A percentile compares a stretch with the other conserved stretches of the same genome.
Conservation (phyloP, 2,329 filamentous ascomycete species). For the Trichoderma atrobrunneum region DNA sequence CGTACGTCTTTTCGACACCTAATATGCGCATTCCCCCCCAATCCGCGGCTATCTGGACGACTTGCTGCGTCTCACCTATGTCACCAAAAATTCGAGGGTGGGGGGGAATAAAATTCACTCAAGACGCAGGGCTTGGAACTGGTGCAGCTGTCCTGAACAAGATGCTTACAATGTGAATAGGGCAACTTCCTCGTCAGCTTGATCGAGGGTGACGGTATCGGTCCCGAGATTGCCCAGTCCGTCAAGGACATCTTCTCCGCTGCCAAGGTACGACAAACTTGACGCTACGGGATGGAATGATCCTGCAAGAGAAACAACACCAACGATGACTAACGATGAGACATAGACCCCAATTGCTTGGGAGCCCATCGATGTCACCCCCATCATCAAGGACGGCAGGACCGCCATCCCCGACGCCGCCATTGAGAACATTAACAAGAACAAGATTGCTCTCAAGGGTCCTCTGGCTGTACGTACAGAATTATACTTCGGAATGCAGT, state of each 20-base stretch:
- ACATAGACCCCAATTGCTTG: slow-evolving; percentile 82
- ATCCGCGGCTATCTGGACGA: slow-evolving; percentile 23
- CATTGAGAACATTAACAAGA: slow-evolving; percentile 89
- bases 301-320: neutral
- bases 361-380: slow-evolving; percentile 96
- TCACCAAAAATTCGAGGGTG: slow-evolving; percentile 22
- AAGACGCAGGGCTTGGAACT: slow-evolving; percentile 23
- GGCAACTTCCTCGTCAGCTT: slow-evolving; percentile 94
- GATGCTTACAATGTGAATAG: slow-evolving; percentile 45
- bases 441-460: slow-evolving; percentile 97
- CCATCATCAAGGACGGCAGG: slow-evolving; percentile 89
- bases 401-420: slow-evolving; percentile 90
- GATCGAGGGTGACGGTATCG: slow-evolving; percentile 99
- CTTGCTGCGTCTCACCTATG: slow-evolving; percentile 10
- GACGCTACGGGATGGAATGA: neutral
- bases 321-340: slow-evolving; percentile 26
- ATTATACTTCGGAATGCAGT: neutral
- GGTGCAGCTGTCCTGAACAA: slow-evolving; percentile 18
- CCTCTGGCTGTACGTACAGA: slow-evolving; percentile 72
- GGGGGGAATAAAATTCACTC: slow-evolving; percentile 40
- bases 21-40: slow-evolving; percentile 16
- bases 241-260: slow-evolving; percentile 99
- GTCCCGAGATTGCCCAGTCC: slow-evolving; percentile 94
- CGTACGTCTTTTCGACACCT: slow-evolving; percentile 54
- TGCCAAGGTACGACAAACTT: slow-evolving; percentile 65